phyloP scores from a whole-genome alignment of 257 asterid genomes.

The Jasminum sambac region DNA sequence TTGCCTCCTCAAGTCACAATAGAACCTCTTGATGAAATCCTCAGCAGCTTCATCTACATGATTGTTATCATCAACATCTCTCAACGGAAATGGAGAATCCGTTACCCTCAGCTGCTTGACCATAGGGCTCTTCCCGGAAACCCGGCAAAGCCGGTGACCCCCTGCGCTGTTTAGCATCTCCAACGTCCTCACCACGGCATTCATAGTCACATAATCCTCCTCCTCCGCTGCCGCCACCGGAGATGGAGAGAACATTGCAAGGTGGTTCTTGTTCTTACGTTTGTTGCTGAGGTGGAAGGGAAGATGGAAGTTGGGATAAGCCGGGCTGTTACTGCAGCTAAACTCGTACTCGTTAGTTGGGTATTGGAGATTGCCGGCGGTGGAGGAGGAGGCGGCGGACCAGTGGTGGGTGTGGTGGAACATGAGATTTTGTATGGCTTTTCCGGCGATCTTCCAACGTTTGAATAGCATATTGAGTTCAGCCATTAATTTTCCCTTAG shows the following conservation, averaged over 20 bases:
- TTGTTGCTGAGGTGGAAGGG: conserved; percentile 31
- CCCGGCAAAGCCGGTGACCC: conserved; percentile 68
- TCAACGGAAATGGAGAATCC: conserved; percentile 55
- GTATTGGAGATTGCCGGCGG: background rate
- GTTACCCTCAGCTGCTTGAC: conserved; percentile 62
- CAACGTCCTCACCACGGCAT: conserved; percentile 36
- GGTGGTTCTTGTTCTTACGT: conserved; percentile 19
- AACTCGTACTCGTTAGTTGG: conserved; percentile 36
- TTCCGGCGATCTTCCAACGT: conserved; percentile 53
- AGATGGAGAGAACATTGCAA: background rate
- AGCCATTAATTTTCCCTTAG: conserved; percentile 38
- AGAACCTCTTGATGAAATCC: conserved; percentile 46
- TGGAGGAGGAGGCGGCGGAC: conserved; percentile 11
- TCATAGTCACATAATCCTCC: conserved; percentile 18
- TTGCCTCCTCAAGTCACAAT: conserved; percentile 44
- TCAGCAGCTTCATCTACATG: conserved; percentile 60
- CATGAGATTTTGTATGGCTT: conserved; percentile 27
- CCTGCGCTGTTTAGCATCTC: conserved; percentile 38
- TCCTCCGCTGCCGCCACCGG: background rate
- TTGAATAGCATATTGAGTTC: conserved; percentile 40
- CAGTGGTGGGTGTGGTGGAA: conserved; percentile 12
- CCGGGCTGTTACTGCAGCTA: conserved; percentile 43
- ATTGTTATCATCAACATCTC: conserved; percentile 33
- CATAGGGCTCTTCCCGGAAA: conserved; percentile 68
- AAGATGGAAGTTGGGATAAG: conserved; percentile 6